Base-by-base conservation (phyloP, 192 early-diverging fungal genomes). In the Umbelopsis sp. region DNA sequence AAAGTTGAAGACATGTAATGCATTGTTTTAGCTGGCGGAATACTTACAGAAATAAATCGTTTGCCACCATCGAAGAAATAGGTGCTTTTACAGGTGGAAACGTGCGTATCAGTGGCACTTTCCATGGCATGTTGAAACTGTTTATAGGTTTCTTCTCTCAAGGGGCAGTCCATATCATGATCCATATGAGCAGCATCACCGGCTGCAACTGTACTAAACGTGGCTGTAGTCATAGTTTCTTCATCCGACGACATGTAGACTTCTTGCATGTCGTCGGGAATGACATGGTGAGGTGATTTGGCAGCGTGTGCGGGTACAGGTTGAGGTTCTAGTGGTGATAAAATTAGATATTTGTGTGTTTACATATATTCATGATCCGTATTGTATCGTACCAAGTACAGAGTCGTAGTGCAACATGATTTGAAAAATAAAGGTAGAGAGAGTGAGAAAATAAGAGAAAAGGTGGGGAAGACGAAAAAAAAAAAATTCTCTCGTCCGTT, bases 61-160 rank as follows among this genome's bases (percentile, higher is more conserved):
- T 72, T 75, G 34, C 73, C 73, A 16, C 78, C 78, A 65, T 79
- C 78, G 43, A 79, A 71, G 29, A 79, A 79, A 66, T 79, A 79
- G 11, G 74, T 79, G 47, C 74, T 79, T 45, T 70, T 73, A 53
- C 50, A 69, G 21, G 62, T 71, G 45, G 74, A 75, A 53, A 79
- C 65, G 29, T 65, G 52, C 11, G 44, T 41, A 65, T 73, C 68
- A 16, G 67, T 36, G 53, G 67, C 45, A 49, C 56, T 34, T 50
- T 77, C 38, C 44, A 77, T 77, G 24, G 24, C 54, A 43, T 50
- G 41, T 21, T 71, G 50, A 52, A 72, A 65, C 26, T 24, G 34
- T 21, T 22, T 38, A 44, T 34, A 71, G 10, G n/a, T 49, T 12
- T 44, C 22, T 45, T 71, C 62, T 45, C 45, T 32, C 31, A 51